phyloP scores from a whole-genome alignment of 306 rosid genomes.

The Prunus mume region DNA sequence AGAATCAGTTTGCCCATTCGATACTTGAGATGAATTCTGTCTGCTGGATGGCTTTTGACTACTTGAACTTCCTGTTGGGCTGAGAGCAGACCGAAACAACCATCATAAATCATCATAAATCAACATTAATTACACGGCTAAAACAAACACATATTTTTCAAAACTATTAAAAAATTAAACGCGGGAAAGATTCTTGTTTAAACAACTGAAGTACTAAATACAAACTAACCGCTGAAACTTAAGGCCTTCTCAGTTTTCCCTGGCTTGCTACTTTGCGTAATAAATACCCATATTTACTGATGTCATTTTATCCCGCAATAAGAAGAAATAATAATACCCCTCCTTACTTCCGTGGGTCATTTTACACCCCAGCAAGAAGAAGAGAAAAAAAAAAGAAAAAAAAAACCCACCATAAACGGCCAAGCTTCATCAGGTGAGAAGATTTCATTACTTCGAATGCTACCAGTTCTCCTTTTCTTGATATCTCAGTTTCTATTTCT shows the following conservation, averaged over 20 bases:
- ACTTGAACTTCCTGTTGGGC: constrained; percentile 44
- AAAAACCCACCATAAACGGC: too few species aligned
- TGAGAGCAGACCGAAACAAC: constrained; percentile 30
- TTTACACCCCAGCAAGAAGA: too few species aligned
- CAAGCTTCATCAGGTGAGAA: neutral
- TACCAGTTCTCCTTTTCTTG: neutral
- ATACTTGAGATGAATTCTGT: constrained; percentile 44
- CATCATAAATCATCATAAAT: constrained; percentile 15
- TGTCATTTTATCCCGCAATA: neutral
- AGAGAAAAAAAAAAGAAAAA: too few species aligned
- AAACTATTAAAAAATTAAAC: neutral
- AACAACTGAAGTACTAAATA: neutral
- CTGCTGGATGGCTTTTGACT: constrained; percentile 55
- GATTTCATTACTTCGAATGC: neutral
- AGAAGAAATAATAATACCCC: neutral
- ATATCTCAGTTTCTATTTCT: neutral
- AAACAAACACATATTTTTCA: neutral
- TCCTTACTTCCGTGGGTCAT: neutral
- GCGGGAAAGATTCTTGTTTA: neutral
- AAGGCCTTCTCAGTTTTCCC: neutral
- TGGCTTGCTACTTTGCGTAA: neutral
- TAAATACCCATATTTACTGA: too few species aligned
- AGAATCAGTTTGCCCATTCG: constrained; percentile 53
- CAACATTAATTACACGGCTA: neutral
- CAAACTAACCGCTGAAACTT: neutral